These are phyloP conservation scores for Aspergillus conjunctus DNA, from an alignment of 495 filamentous ascomycete species.

Conservation along the genomic window DNA sequence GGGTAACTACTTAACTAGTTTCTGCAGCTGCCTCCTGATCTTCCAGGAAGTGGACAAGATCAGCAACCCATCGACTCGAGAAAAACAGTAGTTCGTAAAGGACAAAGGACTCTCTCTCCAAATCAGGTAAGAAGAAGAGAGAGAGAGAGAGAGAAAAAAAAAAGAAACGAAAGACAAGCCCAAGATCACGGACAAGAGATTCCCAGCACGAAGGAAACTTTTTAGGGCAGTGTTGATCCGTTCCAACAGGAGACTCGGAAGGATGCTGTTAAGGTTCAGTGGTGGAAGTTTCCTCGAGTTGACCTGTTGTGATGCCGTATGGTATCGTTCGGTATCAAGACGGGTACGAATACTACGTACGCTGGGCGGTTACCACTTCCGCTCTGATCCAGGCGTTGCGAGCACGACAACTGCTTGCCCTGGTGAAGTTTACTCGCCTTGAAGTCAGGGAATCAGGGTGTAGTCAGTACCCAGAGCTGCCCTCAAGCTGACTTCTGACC, in stretches of 20 bases:
- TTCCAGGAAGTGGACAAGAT: neutral
- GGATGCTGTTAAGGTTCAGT: constrained; percentile 4
- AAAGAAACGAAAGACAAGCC: neutral
- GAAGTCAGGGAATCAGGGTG: too few species aligned
- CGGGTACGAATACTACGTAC: neutral
- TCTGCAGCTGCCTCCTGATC: neutral
- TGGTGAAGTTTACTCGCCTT: too few species aligned
- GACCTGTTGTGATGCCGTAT: neutral
- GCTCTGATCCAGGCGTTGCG: too few species aligned
- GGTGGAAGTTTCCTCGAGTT: neutral
- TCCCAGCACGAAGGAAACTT: constrained; percentile 20
- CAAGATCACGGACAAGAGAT: neutral
- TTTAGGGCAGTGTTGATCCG: constrained; percentile 6
- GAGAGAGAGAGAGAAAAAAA: constrained; percentile 5
- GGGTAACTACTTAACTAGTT: too few species aligned
- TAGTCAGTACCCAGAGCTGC: too few species aligned
- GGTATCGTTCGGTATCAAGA: neutral
- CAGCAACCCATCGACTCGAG: neutral
- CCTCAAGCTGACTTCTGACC: too few species aligned
- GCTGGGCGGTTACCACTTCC: neutral
- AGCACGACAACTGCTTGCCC: too few species aligned
- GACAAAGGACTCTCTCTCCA: neutral
- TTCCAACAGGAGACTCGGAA: neutral
- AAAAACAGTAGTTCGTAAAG: too few species aligned
- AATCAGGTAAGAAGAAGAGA: constrained; percentile 8